Percentiles rank a stretch among this genome's conserved stretches.
phyloP scores from a whole-genome alignment of 768 basidiomycete species.

The Kwoniella heveanensis region DNA sequence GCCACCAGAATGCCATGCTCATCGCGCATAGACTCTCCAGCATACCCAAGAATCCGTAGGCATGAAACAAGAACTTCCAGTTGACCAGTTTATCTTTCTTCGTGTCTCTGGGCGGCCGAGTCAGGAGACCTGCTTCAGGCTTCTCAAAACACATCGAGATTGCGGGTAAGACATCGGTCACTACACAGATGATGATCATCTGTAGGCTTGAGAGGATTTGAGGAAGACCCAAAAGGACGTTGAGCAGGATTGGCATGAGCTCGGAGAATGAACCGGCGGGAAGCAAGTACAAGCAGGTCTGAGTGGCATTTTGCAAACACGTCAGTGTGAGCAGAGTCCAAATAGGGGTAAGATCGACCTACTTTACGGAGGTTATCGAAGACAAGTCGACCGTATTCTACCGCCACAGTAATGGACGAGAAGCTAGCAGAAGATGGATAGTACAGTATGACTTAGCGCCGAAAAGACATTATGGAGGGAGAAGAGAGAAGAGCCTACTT shows the following conservation, averaged over 20 bases:
- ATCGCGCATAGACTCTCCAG: conserved; percentile 61
- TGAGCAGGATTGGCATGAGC: conserved; percentile 65
- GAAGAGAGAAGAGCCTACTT: conserved; percentile 8
- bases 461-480: too few species aligned
- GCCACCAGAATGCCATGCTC: conserved; percentile 61
- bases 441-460: too few species aligned
- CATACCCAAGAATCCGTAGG: conserved; percentile 64
- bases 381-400: conserved; percentile 59
- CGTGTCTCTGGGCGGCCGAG: conserved; percentile 63
- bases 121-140: conserved; percentile 66
- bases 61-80: conserved; percentile 62
- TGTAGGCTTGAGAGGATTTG: conserved; percentile 64
- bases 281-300: conserved; percentile 45
- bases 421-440: too few species aligned
- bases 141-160: conserved; percentile 65
- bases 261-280: conserved; percentile 62
- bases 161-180: conserved; percentile 64
- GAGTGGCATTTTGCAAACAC: background rate
- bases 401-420: conserved; percentile 55
- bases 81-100: conserved; percentile 65
- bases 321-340: background rate
- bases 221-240: conserved; percentile 65
- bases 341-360: background rate
- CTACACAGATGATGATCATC: conserved; percentile 62
- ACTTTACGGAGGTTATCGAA: conserved; percentile 65